Conservation (phyloP, 139 green algal genomes). For the Chlorella sp. region DNA sequence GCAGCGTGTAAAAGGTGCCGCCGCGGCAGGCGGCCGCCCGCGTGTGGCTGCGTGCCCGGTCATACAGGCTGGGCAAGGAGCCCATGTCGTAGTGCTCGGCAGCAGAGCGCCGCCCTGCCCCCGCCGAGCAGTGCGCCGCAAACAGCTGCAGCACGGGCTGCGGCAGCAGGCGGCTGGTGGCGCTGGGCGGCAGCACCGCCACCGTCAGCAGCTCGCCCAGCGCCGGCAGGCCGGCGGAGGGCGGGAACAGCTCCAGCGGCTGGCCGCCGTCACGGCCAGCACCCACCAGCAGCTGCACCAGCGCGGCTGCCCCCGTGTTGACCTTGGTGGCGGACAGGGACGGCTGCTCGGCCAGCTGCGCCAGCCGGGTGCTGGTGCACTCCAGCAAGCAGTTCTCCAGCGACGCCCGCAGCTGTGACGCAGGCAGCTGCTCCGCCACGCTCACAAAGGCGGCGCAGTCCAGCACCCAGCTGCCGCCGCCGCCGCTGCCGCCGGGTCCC, state of each 20-base stretch:
- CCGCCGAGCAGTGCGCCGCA: neutral
- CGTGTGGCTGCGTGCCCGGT: neutral
- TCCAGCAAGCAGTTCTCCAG: constrained; percentile 28
- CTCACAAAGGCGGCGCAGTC: constrained; percentile 2
- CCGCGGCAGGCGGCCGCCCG: neutral
- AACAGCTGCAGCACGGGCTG: neutral
- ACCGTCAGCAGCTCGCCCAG: neutral
- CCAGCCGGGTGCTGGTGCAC: constrained; percentile 8
- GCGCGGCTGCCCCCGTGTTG: neutral
- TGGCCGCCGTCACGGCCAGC: neutral
- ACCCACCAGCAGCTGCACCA: neutral
- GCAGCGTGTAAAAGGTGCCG: neutral
- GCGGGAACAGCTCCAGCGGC: neutral
- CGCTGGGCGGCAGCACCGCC: neutral
- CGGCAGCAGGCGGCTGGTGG: neutral
- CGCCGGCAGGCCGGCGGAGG: neutral
- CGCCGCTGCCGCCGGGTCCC: neutral
- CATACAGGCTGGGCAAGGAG: neutral
- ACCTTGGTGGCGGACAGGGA: neutral
- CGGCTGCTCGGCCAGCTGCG: neutral
- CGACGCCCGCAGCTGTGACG: neutral
- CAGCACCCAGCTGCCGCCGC: neutral
- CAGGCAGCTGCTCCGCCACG: neutral
- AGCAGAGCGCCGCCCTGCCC: neutral
- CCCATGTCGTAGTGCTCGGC: neutral